Evolutionary conservation across 2,329 filamentous ascomycete species (phyloP).

Genomic region (Talaromyces verruculosus): DNA sequence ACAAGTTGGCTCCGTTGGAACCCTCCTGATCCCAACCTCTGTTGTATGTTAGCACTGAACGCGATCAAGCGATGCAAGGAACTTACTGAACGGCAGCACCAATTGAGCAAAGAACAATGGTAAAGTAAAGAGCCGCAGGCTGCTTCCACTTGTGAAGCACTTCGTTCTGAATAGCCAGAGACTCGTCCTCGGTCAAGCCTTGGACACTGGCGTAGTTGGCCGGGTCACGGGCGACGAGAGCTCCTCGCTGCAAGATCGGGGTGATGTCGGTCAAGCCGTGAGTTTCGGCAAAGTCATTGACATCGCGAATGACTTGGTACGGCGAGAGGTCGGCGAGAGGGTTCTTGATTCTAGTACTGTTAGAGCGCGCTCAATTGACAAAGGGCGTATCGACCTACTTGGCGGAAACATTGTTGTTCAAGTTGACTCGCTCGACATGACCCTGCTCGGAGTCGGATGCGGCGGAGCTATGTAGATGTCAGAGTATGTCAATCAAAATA

Average conservation of each 20-base stretch:
- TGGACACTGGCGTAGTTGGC: slow-evolving; percentile 46
- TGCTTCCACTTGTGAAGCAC: slow-evolving; percentile 53
- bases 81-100: slow-evolving; percentile 54
- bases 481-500: neutral
- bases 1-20: slow-evolving; percentile 55
- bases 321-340: slow-evolving; percentile 45
- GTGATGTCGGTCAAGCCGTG: slow-evolving; percentile 44
- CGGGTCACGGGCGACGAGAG: slow-evolving; percentile 52
- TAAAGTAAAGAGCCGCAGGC: slow-evolving; percentile 50
- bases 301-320: slow-evolving; percentile 41
- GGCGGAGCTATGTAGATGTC: neutral
- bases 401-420: slow-evolving; percentile 32
- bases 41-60: slow-evolving; percentile 14
- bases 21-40: slow-evolving; percentile 55
- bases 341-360: slow-evolving; percentile 45
- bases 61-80: neutral
- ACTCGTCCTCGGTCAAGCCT: slow-evolving; percentile 45
- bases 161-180: slow-evolving; percentile 47
- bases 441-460: slow-evolving; percentile 22
- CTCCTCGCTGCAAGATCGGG: slow-evolving; percentile 48
- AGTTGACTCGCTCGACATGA: slow-evolving; percentile 27
- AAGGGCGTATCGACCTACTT: slow-evolving; percentile 24
- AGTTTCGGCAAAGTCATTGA: slow-evolving; percentile 45
- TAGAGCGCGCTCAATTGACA: neutral
- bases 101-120: slow-evolving; percentile 54